Evolutionary conservation across 441 rosid species (phyloP), one percentile per base, ranked within the genome.

Genomic region (Populus hybrid): DNA sequence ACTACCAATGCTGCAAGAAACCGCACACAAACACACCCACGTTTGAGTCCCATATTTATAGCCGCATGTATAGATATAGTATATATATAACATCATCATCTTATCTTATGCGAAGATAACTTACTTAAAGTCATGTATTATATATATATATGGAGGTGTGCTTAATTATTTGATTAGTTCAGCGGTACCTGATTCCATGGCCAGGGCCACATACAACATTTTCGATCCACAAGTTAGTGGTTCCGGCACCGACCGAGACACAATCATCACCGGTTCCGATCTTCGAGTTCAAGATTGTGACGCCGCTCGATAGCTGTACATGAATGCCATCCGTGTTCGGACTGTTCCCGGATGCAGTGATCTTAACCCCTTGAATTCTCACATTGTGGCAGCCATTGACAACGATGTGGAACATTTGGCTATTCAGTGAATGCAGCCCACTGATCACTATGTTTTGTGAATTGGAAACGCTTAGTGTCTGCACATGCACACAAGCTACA

Each of bases 1-100:
- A 75, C 94, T 91, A 67, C 97, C 94, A 74, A 91, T 87, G 82
- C 95, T 91, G 69, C 74, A 79, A n/a, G 61, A 67, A 23, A 2
- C 9, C 53, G 4, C 46, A 40, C 3, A 9, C 46, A 40, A 10
- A 40, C 46, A 12, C 6, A 12, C 53, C 16, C 57, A 46, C 57
- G 57, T 46, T 40, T 14, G 57, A 46, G 57, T 46, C 57, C 57
- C 57, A 1, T 14, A 46, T 4, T 46, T 14, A 46, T 46, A 46
- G 57, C 57, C 57, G 19, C 18, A 14, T 14, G 19, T 14, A 46
- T 46, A 4, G 57, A 12, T 46, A 14, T 14, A 46, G 57, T 12
- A 26, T 7, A 16, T 12, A 26, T 7, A 16, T 12, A 53, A 21
- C 10, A 23, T 36, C 10, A 6, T 42, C 32, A 32, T 12, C 14